Base-by-base conservation (phyloP, 176 grass and related monocot species). In the Echinochloa phyllopogon region DNA sequence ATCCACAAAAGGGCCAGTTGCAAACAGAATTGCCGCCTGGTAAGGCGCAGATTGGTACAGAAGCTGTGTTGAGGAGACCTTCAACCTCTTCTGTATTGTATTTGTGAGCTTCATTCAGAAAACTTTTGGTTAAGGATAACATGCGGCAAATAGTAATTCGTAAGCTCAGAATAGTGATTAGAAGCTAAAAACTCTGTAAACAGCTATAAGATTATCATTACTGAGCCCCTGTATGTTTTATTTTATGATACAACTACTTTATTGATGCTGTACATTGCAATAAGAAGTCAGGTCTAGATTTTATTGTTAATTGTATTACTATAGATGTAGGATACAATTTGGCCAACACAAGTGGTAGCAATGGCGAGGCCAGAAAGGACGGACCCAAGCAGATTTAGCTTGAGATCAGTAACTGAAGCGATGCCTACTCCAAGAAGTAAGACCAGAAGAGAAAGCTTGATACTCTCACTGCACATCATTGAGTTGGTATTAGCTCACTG, bases 71-170 rank as follows among this genome's bases (percentile, higher is more conserved):
- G 97, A 99, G 17, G 97, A 96, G 66, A 99, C 84, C 92, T 99
- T 99, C 86, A 94, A 87, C 84, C 62, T 99, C 90, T 96, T 99
- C 80, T 99, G 97, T 92, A 99, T 99, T 42, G 97, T 99, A 76
- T 96, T 99, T 71, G 97, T 99, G 74, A 99, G 88, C 97, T 99
- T 88, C 33, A 67, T 66, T 82, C 18, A 79, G 16, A 58, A 29
- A 91, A 72, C 21, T 66, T 88, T 67, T 63, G 73, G 91, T 96
- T 80, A 99, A 99, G 94, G 93, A 86, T 27, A 93, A 24, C 43
- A 82, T 50, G 12, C 79, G 9, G 38, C 9, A 33, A 33, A 33
- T 33, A 70, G 55, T 23, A 55, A 67, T 83, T 61, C 73, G 68
- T 78, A 52, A 83, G 79, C 39, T 74, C 64, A 37, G 18, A 78